Evolutionary conservation across 1,284 basidiomycete genomes (phyloP).

Genomic region (Ceraceosorus guamensis): DNA sequence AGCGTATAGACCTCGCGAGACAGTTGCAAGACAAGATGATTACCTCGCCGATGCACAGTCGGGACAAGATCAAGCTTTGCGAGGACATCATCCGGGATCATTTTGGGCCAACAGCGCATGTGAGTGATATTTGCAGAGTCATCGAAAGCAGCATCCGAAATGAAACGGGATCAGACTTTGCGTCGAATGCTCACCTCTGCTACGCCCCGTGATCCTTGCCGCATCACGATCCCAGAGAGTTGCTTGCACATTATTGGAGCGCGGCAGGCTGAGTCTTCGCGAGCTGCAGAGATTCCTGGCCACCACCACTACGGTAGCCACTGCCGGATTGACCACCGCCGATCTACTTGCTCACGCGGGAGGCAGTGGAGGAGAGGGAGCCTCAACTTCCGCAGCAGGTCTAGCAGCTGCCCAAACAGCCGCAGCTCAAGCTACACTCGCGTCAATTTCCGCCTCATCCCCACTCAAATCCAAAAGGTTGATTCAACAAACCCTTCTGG

Average conservation of each 20-base stretch:
- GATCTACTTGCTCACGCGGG: constrained; percentile 7
- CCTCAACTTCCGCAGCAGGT: constrained; percentile 12
- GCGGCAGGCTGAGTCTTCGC: constrained; percentile 69
- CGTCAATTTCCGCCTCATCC: constrained; percentile 62
- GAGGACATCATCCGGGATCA: constrained; percentile 67
- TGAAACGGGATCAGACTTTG: no score
- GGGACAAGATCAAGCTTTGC: constrained; percentile 55
- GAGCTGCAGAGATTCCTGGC: constrained; percentile 46
- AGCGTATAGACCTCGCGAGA: no score
- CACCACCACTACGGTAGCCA: constrained; percentile 7
- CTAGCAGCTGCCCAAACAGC: background rate
- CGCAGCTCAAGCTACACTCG: no score
- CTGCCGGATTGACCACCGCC: background rate
- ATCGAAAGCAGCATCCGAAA: no score
- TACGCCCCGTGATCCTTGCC: no score
- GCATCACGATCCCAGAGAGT: constrained; percentile 68
- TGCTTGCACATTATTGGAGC: constrained; percentile 69
- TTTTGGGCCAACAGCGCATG: constrained; percentile 69
- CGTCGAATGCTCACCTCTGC: no score
- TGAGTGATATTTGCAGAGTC: no score
- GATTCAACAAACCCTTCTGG: constrained; percentile 67
- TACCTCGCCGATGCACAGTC: constrained; percentile 6
- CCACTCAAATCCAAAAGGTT: constrained; percentile 58
- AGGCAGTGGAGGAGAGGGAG: constrained; percentile 16
- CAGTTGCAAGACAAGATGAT: no score